These are phyloP conservation scores for Euclidium syriacum DNA, from an alignment of 345 rosid species.

Conservation along the genomic window DNA sequence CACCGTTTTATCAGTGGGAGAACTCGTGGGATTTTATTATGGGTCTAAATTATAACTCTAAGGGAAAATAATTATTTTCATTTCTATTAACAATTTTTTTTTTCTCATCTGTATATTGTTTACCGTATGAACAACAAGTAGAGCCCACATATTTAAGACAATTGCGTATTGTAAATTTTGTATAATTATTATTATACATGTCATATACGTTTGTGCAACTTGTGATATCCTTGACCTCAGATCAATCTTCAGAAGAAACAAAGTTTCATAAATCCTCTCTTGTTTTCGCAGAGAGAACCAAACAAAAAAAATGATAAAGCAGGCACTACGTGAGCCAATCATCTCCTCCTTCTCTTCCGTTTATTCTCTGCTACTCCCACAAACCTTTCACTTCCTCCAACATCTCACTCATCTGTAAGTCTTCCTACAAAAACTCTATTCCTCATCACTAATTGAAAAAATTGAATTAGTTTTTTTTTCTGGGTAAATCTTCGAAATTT, in stretches of 20 bases:
- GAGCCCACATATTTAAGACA: background rate
- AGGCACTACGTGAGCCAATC: slow-evolving; percentile 21
- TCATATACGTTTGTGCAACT: slow-evolving; percentile 6
- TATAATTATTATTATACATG: background rate
- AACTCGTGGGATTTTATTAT: too few species aligned
- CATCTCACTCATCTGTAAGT: slow-evolving; percentile 14
- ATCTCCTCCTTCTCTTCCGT: slow-evolving; percentile 24
- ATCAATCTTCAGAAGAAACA: slow-evolving; percentile 20
- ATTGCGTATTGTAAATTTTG: background rate
- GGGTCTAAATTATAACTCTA: too few species aligned
- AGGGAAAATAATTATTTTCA: too few species aligned
- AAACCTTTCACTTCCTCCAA: slow-evolving; percentile 21
- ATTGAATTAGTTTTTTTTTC: background rate
- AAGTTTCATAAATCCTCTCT: slow-evolving; percentile 21
- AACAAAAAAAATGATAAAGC: slow-evolving; percentile 18
- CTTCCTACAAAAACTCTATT: too few species aligned
- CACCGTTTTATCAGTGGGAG: too few species aligned
- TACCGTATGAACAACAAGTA: too few species aligned
- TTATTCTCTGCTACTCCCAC: slow-evolving; percentile 17
- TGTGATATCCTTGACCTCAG: slow-evolving; percentile 26
- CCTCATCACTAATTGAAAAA: too few species aligned
- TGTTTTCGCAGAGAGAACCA: background rate
- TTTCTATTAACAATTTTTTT: too few species aligned
- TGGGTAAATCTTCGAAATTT: background rate
- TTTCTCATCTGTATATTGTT: too few species aligned